Percentiles rank a stretch among this genome's conserved stretches.
Evolutionary conservation across 1,139 yeast genomes (phyloP).

Genomic region (Waltiozyma sp.): DNA sequence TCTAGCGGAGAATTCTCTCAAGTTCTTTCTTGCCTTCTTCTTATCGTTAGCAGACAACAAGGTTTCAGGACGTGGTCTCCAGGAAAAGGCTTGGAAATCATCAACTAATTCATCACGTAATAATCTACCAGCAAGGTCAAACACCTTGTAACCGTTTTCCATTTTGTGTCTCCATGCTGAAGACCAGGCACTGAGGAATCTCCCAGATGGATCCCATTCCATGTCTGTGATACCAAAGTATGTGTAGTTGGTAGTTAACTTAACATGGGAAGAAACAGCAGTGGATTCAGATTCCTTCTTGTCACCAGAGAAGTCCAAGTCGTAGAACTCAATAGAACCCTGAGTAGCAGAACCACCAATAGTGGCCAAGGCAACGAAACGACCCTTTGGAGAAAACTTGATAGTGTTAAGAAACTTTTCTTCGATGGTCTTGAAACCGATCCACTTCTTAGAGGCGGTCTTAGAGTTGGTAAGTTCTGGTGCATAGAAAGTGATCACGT

Average conservation of each 20-base stretch:
- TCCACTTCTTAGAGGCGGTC: constrained; percentile 41
- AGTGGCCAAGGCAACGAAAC: constrained; percentile 70
- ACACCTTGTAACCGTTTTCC: constrained; percentile 86
- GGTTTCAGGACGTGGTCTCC: constrained; percentile 96
- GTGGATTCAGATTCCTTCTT: constrained; percentile 21
- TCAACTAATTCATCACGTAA: constrained; percentile 70
- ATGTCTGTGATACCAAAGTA: constrained; percentile 75
- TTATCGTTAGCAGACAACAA: constrained; percentile 65
- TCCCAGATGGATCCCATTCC: constrained; percentile 94
- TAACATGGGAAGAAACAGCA: constrained; percentile 17
- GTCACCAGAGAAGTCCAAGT: constrained; percentile 73
- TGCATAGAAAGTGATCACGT: constrained; percentile 71
- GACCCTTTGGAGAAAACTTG: constrained; percentile 88
- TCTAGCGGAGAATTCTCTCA: constrained; percentile 82
- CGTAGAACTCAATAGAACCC: constrained; percentile 78
- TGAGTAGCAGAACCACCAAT: constrained; percentile 44
- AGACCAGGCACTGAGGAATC: constrained; percentile 82
- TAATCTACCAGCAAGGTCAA: constrained; percentile 71
- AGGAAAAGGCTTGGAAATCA: constrained; percentile 77
- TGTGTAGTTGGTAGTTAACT: constrained; percentile 19
- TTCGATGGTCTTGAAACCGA: constrained; percentile 40
- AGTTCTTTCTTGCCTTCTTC: constrained; percentile 83
- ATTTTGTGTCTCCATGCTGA: constrained; percentile 75
- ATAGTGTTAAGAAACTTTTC: constrained; percentile 66
- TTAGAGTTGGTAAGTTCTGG: constrained; percentile 42